Evolutionary conservation across 192 early-diverging fungal species (phyloP).

Genomic region (Phlyctochytrium arcticum): DNA sequence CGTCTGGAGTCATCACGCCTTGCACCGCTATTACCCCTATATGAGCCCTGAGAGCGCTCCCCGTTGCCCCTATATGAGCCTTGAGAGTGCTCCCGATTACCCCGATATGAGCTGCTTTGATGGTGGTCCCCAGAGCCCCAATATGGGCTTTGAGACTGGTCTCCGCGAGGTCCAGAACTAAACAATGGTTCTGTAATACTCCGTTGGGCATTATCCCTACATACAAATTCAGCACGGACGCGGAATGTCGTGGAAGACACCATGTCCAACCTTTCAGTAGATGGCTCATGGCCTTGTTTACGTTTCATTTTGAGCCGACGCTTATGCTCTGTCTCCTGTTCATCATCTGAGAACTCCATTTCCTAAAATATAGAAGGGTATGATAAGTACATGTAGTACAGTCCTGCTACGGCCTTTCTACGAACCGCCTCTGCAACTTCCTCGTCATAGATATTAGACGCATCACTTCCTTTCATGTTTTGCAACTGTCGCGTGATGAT

Average conservation of each 20-base stretch:
- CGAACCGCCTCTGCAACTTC: constrained; percentile 69
- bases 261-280: neutral
- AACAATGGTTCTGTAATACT: neutral
- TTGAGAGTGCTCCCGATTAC: no score
- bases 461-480: constrained; percentile 79
- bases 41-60: no score
- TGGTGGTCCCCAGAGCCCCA: no score
- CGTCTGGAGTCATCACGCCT: no score
- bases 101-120: no score
- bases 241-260: neutral
- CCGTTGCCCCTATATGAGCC: no score
- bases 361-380: constrained; percentile 40
- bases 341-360: constrained; percentile 95
- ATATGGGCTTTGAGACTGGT: neutral
- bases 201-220: no score
- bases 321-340: constrained; percentile 67
- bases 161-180: neutral
- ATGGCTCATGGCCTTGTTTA: constrained; percentile 16
- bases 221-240: no score
- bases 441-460: constrained; percentile 90
- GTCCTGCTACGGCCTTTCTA: neutral
- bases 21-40: no score
- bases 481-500: constrained; percentile 64
- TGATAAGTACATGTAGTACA: neutral
- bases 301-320: constrained; percentile 29